Percentiles rank a stretch among this genome's conserved stretches.
Conservation (phyloP, 768 basidiomycete genomes). For the Scleroderma bovista region DNA sequence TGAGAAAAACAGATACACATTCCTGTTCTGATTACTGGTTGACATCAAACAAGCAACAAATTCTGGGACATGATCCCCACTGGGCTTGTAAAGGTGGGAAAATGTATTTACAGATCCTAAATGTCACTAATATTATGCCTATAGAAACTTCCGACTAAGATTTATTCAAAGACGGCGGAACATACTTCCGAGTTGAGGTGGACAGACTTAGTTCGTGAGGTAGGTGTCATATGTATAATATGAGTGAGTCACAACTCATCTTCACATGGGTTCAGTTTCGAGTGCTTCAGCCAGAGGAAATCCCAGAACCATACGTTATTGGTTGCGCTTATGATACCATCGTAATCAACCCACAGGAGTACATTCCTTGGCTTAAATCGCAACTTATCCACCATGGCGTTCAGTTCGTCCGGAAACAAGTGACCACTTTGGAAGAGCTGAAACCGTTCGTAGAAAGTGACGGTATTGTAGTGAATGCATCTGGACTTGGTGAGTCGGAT, state of each 20-base stretch:
- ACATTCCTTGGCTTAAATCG: constrained; percentile 44
- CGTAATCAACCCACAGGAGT: constrained; percentile 45
- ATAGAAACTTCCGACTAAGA: constrained; percentile 34
- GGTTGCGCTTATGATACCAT: constrained; percentile 44
- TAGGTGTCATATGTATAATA: constrained; percentile 16
- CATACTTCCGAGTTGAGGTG: constrained; percentile 32
- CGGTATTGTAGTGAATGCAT: constrained; percentile 45
- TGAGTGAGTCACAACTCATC: background rate
- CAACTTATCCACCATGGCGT: constrained; percentile 37
- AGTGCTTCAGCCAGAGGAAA: constrained; percentile 25
- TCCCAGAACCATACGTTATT: constrained; percentile 29
- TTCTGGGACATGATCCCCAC: too few relatives aligned
- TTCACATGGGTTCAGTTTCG: constrained; percentile 24
- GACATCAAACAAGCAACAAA: constrained; percentile 32
- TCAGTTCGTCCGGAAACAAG: constrained; percentile 36
- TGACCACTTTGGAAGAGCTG: constrained; percentile 43
- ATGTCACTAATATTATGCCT: background rate
- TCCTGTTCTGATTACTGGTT: background rate
- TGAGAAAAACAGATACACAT: too few relatives aligned
- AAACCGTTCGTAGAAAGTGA: constrained; percentile 30
- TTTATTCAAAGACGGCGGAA: constrained; percentile 22
- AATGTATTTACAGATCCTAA: background rate
- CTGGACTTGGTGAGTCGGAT: constrained; percentile 45
- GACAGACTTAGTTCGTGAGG: constrained; percentile 34
- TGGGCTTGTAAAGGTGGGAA: constrained; percentile 36